A percentile compares a stretch with the other conserved stretches of the same genome.
Conservation (phyloP, 306 rosid genomes). For the Rosa lucieae region DNA sequence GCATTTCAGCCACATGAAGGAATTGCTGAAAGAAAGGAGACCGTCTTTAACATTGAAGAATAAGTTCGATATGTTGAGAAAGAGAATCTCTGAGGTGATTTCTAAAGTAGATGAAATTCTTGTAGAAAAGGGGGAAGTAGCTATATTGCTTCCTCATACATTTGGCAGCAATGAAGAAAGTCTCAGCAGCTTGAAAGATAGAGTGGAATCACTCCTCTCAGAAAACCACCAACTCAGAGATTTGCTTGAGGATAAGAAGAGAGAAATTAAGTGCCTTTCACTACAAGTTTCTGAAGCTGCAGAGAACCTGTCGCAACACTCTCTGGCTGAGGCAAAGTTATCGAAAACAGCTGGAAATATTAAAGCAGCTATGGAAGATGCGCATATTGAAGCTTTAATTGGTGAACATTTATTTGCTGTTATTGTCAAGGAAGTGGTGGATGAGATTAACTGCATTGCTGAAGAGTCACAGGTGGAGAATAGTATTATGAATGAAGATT, state of each 20-base stretch:
- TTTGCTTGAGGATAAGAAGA: constrained; percentile 48
- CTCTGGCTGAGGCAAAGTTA: no score
- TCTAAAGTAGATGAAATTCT: constrained; percentile 69
- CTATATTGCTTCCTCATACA: neutral
- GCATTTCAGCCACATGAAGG: constrained; percentile 52
- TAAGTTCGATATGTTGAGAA: constrained; percentile 68
- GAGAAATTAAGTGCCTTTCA: constrained; percentile 9
- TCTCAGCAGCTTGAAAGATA: constrained; percentile 54
- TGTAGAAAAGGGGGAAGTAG: constrained; percentile 48
- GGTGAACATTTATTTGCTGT: no score
- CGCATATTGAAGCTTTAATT: no score
- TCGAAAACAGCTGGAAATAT: no score
- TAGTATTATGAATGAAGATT: no score
- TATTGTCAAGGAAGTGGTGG: no score
- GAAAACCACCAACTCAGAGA: constrained; percentile 65
- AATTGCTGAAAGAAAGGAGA: constrained; percentile 47
- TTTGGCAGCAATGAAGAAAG: constrained; percentile 44
- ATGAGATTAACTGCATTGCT: no score
- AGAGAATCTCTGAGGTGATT: constrained; percentile 57
- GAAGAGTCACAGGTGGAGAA: no score
- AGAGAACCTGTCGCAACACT: no score
- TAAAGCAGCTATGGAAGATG: no score
- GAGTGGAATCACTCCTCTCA: constrained; percentile 51
- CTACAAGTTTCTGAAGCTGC: no score
- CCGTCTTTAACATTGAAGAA: constrained; percentile 55